Evolutionary conservation across 805 yeast species (phyloP), one percentile per base, ranked within the genome.

Genomic region (Spencermartinsiella europaea): DNA sequence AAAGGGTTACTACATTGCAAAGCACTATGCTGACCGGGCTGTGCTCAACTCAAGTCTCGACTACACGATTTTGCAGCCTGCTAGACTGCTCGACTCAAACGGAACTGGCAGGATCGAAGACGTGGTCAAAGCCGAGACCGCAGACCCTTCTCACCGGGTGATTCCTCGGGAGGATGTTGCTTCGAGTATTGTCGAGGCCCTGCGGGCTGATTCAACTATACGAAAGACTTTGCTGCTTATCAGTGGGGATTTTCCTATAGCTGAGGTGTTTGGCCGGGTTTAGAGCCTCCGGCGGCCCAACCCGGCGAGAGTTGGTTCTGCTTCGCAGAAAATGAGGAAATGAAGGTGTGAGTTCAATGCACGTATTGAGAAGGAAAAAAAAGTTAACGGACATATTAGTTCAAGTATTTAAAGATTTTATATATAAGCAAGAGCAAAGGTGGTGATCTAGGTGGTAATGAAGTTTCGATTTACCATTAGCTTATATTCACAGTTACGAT

Each of bases 161-260:
- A 60, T 76, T 34, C 56, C 68, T 31, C 71, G 85, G 50, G 78
- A 65, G 19, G 84, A 81, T 57, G 85, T 81, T 15, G 85, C 85
- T 3, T 46, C 48, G 33, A 71, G 68, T 21, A 68, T 76, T 5
- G 60, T 67, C 14, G 48, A 42, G 38, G 54, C 66, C 2, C 54
- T 78, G 51, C 59, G 63, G 42, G 57, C 68, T 37, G 63, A 61
- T n/a, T 55, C 50, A 4, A 72, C 80, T 0, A 63, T 60, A 33
- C 67, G 71, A 19, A 73, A 71, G 60, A 63, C 73, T 4, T 67
- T 73, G 41, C 71, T 75, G 17, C 58, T 78, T 44, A 61, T 68
- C 31, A 66, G 68, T 46, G 82, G 82, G 21, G 66, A 66, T 25
- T 42, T 42, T 3, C 55, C 59, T 2, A 60, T 71, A 21, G 50